Evolutionary conservation across 768 basidiomycete species (phyloP), one percentile per base, ranked within the genome.

Genomic region (Leccinum boreale): DNA sequence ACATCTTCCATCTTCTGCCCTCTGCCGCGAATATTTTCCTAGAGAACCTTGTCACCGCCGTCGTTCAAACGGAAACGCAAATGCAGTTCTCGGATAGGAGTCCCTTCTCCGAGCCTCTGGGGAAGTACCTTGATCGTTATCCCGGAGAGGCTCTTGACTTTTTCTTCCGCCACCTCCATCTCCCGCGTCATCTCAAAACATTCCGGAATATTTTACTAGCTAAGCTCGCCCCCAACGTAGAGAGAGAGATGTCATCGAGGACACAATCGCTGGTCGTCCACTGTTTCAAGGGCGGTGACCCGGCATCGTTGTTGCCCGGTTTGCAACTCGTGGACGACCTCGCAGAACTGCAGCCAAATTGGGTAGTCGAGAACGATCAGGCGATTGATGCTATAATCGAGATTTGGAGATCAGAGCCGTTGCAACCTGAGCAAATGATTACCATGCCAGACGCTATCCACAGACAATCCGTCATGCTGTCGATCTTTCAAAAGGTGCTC

Each of bases 1-100:
- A 98, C 67, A 94, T 99, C 58, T 98, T 99, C 77, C 95, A 98
- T 67, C 85, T 98, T 4, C 80, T 99, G 10, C 97, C 97, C 2
- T 89, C 90, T 7, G 88, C 94, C 0, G 96, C 97, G 47, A 92
- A 92, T 62, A 88, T 90, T 47, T 99, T 95, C 75, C 80, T 99
- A 36, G 86, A 92, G 64, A 85, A 85, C 50, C 82, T 98, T n/a
- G 85, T 94, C 60, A 89, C 88, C 58, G 79, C 86, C 10, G 85
- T 98, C 53, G 94, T 98, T 29, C 89, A 95, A 65, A 94, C 93
- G 4, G 97, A 99, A 73, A 82, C 90, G 0, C 84, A 87, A 58
- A 86, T 99, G 77, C 91, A 94, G 64, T 96, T 94, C 67, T 93
- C 94, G 1, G 85, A 86, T 15, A 82, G 79, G 53, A 96, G 90